Evolutionary conservation across 805 yeast species (phyloP), one percentile per base, ranked within the genome.

Genomic region (Brettanomyces naardenensis): DNA sequence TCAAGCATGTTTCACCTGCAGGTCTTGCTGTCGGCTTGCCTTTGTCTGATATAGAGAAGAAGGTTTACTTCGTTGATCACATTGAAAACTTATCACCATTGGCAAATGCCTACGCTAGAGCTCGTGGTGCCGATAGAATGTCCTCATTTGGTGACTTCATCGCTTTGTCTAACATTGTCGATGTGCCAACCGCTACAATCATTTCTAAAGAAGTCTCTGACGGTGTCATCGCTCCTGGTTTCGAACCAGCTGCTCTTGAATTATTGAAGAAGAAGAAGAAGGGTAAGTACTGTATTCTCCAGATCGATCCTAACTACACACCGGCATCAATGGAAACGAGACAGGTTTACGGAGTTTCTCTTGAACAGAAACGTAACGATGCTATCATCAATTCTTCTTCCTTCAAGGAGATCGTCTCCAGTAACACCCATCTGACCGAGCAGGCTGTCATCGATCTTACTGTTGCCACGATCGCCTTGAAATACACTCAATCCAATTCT

Each of bases 91-190:
- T 92, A 61, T 86, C 97, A 10, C 97, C 98, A 40, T 73, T 92
- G 58, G 98, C 98, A 46, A 83, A 84, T 58, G 98, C 98, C 41
- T 92, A 92, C 58, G 98, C 98, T 28, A 85, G 97, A 69, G 98
- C 98, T 40, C 85, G 98, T 67, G 98, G 98, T 64, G 98, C 98
- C 51, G 98, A 92, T 68, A 82, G 98, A 75, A 92, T 92, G 98
- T 89, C 97, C 5, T 85, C 95, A 11, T 92, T 92, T 61, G 98
- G 98, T 60, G 98, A 92, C 67, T 92, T 88, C 73, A 92, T 92
- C 56, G 98, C 98, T 33, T 73, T 92, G 48, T 88, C 97, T 44
- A 90, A 90, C 73, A 85, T 84, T 64, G 98, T 92, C 50, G 98
- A 92, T 64, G 69, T 83, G 38, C 87, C 96, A 58, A 92, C 98